Conservation (phyloP, 2,329 filamentous ascomycete species). For the Polychaeton citri region DNA sequence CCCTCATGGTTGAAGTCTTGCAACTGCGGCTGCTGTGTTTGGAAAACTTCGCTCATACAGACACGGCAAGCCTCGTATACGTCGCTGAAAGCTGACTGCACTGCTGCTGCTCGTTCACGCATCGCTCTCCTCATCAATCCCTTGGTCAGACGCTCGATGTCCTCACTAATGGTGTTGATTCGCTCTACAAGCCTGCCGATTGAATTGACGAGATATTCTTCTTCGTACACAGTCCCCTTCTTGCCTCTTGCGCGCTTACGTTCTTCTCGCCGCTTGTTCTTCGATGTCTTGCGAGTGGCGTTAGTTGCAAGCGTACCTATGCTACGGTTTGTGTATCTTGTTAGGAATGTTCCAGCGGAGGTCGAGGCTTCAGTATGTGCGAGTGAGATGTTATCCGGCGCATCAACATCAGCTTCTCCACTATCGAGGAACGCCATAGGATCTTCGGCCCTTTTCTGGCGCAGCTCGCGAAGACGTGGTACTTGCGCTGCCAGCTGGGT, state of each 20-base stretch:
- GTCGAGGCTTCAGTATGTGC: constrained; percentile 77
- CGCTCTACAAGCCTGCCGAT: constrained; percentile 72
- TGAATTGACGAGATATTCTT: constrained; percentile 88
- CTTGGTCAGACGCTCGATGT: constrained; percentile 61
- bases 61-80: constrained; percentile 56
- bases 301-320: constrained; percentile 58
- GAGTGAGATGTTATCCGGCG: constrained; percentile 85
- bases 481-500: constrained; percentile 72
- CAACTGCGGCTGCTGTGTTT: constrained; percentile 11
- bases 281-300: constrained; percentile 66
- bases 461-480: constrained; percentile 70
- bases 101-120: constrained; percentile 70
- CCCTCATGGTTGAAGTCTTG: constrained; percentile 23
- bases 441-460: constrained; percentile 67
- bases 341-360: constrained; percentile 66
- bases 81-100: constrained; percentile 61
- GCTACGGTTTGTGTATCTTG: constrained; percentile 70
- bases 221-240: constrained; percentile 95
- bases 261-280: constrained; percentile 81
- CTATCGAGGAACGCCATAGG: constrained; percentile 82
- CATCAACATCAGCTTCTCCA: constrained; percentile 42
- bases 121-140: constrained; percentile 69
- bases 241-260: constrained; percentile 88
- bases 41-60: constrained; percentile 60
- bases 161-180: constrained; percentile 57